phyloP scores from a whole-genome alignment of 306 rosid genomes.

The Potentilla sterilis region DNA sequence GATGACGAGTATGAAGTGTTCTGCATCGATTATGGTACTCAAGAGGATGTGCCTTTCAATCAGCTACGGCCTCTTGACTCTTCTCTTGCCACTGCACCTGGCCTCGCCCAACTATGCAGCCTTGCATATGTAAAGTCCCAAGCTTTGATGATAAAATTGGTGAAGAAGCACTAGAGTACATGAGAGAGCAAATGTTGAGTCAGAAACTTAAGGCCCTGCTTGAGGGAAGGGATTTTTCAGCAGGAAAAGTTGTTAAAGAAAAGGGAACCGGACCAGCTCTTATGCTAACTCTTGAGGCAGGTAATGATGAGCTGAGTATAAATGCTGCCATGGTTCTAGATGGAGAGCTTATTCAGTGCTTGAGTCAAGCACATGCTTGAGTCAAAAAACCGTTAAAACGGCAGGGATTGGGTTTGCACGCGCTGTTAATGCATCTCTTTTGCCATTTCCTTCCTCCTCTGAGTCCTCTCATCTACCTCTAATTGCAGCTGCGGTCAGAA shows the following conservation, averaged over 20 bases:
- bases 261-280: constrained; percentile 82
- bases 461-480: too few species aligned
- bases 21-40: constrained; percentile 89
- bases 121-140: constrained; percentile 87
- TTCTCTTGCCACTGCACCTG: constrained; percentile 73
- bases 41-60: constrained; percentile 67
- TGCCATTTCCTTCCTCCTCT: too few species aligned
- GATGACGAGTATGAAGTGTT: constrained; percentile 78
- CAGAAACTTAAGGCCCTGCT: constrained; percentile 72
- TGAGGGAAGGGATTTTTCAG: constrained; percentile 82
- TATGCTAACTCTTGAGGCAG: constrained; percentile 66
- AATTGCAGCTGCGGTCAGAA: too few species aligned
- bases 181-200: constrained; percentile 55
- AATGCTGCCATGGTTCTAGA: constrained; percentile 87
- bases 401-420: too few species aligned
- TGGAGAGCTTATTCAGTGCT: too few species aligned
- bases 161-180: constrained; percentile 79
- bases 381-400: too few species aligned
- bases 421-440: too few species aligned
- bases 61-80: constrained; percentile 76
- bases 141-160: constrained; percentile 86
- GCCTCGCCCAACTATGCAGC: constrained; percentile 84
- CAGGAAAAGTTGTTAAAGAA: constrained; percentile 70
- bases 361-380: too few species aligned
- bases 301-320: constrained; percentile 71